phyloP scores from a whole-genome alignment of 345 rosid species.

The Gossypium thurberi region DNA sequence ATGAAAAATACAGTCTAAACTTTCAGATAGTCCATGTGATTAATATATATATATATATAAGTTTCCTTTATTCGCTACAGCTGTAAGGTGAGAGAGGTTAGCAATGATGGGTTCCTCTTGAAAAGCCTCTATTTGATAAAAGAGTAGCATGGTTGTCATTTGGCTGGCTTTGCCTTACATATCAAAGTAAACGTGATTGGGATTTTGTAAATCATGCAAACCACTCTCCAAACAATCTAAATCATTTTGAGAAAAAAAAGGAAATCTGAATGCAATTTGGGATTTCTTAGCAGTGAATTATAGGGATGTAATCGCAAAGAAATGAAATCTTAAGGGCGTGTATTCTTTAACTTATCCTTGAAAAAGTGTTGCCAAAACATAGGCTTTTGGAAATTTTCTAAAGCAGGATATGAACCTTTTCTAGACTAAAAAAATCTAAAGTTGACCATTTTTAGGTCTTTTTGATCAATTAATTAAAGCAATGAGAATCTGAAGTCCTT shows the following conservation, averaged over 20 bases:
- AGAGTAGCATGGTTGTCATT: constrained; percentile 1
- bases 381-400: too few relatives aligned
- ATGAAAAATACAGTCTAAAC: background rate
- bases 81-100: constrained; percentile 4
- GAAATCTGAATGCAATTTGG: background rate
- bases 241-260: background rate
- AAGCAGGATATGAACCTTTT: too few relatives aligned
- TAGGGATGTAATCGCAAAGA: background rate
- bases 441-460: too few relatives aligned
- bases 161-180: constrained; percentile 1
- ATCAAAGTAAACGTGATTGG: background rate
- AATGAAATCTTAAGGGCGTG: background rate
- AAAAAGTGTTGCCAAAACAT: background rate
- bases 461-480: too few relatives aligned
- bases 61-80: constrained; percentile 4
- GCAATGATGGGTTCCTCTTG: background rate
- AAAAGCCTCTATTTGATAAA: background rate
- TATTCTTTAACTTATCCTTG: background rate
- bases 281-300: background rate
- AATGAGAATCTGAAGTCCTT: background rate
- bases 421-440: too few relatives aligned
- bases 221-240: background rate
- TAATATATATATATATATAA: background rate
- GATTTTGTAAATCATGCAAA: background rate
- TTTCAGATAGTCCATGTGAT: background rate